These are phyloP conservation scores for Aspergillus pseudonomiae DNA, from an alignment of 2,329 filamentous ascomycete species.

Conservation along the genomic window DNA sequence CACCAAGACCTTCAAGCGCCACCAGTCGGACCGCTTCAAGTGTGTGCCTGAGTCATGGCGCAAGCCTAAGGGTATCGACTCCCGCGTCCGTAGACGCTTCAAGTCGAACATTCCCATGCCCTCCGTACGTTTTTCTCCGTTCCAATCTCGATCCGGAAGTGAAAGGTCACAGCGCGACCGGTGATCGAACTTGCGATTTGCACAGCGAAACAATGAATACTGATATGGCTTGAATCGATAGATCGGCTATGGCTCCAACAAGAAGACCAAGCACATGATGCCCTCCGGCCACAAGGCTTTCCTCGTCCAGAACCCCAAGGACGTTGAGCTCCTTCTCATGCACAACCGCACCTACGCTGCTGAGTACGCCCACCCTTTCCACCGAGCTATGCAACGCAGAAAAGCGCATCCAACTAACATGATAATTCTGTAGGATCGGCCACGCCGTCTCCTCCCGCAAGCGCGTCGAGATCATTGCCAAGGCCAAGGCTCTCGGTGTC, in stretches of 20 bases:
- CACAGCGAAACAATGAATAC: neutral
- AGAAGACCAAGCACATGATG: slow-evolving; percentile 98
- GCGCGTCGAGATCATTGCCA: slow-evolving; percentile 95
- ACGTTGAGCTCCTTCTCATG: slow-evolving; percentile 98
- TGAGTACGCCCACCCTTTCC: slow-evolving; percentile 67
- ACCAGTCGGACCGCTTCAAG: slow-evolving; percentile 97
- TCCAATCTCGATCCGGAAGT: neutral
- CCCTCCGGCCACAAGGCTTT: slow-evolving; percentile 99
- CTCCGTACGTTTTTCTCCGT: slow-evolving; percentile 70
- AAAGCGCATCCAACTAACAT: neutral
- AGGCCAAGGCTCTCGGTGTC: slow-evolving; percentile 97
- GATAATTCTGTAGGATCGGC: slow-evolving; percentile 70
- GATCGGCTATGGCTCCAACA: slow-evolving; percentile 99
- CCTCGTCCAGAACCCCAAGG: slow-evolving; percentile 94
- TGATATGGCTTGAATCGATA: slow-evolving; percentile 43
- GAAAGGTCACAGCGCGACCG: neutral
- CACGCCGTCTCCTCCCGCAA: slow-evolving; percentile 98
- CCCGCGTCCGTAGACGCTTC: slow-evolving; percentile 95
- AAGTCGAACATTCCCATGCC: slow-evolving; percentile 95
- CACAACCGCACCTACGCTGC: slow-evolving; percentile 99
- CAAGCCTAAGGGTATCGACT: slow-evolving; percentile 99
- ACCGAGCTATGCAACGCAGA: neutral
- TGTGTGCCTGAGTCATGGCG: slow-evolving; percentile 89
- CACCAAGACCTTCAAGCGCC: slow-evolving; percentile 93
- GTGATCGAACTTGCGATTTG: neutral